phyloP scores from a whole-genome alignment of 305 asterid genomes.

The Fraxinus baroniana region DNA sequence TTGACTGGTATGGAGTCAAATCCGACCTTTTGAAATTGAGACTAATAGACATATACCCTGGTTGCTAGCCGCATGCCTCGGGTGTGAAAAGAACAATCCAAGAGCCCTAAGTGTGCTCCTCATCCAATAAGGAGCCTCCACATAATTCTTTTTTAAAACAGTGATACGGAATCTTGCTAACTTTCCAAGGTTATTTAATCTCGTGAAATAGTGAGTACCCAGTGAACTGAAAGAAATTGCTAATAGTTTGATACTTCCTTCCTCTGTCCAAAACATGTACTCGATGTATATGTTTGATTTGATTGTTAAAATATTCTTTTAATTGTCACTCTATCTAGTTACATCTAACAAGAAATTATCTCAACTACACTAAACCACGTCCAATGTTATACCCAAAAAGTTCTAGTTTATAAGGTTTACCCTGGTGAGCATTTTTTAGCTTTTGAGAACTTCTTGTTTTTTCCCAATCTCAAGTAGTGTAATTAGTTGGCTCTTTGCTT shows the following conservation, averaged over 20 bases:
- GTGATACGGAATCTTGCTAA: neutral
- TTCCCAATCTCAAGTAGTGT: neutral
- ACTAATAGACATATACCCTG: neutral
- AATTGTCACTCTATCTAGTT: neutral
- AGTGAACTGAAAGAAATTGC: neutral
- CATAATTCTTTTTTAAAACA: neutral
- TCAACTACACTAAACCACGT: neutral
- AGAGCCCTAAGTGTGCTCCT: neutral
- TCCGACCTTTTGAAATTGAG: neutral
- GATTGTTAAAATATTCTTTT: neutral
- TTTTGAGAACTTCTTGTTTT: neutral
- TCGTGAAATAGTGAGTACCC: neutral
- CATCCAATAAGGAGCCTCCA: neutral
- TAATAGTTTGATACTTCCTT: neutral
- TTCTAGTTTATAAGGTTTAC: neutral
- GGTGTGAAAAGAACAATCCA: neutral
- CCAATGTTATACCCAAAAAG: neutral
- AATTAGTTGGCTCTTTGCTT: neutral
- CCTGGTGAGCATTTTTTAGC: neutral
- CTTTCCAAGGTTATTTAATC: neutral
- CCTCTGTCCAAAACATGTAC: neutral
- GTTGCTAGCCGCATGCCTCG: neutral
- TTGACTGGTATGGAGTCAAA: neutral
- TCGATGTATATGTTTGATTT: slow-evolving; percentile 6
- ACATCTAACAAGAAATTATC: neutral